These are phyloP conservation scores for Kokia cookei DNA, from an alignment of 441 rosid species.

Conservation along the genomic window DNA sequence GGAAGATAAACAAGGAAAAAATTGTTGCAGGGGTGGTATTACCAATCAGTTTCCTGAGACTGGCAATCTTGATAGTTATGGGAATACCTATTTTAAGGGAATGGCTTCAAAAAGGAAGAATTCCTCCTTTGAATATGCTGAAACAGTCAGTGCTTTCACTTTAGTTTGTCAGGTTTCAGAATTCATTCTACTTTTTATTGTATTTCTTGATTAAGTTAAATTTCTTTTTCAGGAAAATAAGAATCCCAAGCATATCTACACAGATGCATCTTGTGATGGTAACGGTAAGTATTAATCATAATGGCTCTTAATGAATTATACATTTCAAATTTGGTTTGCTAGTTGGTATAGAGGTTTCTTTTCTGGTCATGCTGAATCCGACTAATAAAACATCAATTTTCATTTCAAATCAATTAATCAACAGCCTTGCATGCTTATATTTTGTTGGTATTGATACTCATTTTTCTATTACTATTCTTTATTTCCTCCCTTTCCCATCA, in stretches of 20 bases:
- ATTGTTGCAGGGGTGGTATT: slow-evolving; percentile 17
- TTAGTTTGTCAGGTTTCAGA: not conserved
- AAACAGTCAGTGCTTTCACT: slow-evolving; percentile 31
- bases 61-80: slow-evolving; percentile 17
- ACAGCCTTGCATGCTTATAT: not conserved
- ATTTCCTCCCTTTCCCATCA: not conserved
- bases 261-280: slow-evolving; percentile 22
- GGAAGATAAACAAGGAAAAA: slow-evolving; percentile 26
- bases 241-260: slow-evolving; percentile 35
- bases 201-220: slow-evolving; percentile 6
- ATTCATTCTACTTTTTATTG: not conserved
- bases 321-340: not conserved
- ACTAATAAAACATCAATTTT: not conserved
- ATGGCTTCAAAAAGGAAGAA: slow-evolving; percentile 52
- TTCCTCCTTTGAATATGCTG: slow-evolving; percentile 20
- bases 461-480: not conserved
- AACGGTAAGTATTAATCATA: slow-evolving; percentile 23
- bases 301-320: not conserved
- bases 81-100: slow-evolving; percentile 14
- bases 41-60: slow-evolving; percentile 16
- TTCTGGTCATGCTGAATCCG: not conserved
- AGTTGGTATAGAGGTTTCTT: not conserved
- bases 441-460: not conserved
- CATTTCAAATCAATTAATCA: not conserved
- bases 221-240: slow-evolving; percentile 48